phyloP scores from a whole-genome alignment of 805 yeast species.

The Hanseniaspora singularis region DNA sequence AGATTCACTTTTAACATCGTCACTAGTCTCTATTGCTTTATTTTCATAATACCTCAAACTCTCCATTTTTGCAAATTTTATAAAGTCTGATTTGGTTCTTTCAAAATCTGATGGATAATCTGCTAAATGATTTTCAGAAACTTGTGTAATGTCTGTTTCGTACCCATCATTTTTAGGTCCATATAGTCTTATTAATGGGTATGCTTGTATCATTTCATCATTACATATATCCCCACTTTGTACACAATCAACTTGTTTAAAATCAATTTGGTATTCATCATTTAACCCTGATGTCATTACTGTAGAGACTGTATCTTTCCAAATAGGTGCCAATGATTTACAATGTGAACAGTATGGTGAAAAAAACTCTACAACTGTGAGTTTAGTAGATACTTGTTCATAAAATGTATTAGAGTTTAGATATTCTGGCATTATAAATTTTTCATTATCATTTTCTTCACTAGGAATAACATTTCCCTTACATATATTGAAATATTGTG shows the following conservation, averaged over 20 bases:
- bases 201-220: conserved; percentile 48
- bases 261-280: conserved; percentile 31
- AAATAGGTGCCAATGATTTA: conserved; percentile 60
- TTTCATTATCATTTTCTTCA: not conserved
- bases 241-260: conserved; percentile 77
- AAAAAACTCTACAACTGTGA: conserved; percentile 73
- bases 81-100: conserved; percentile 39
- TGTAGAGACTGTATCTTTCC: conserved; percentile 54
- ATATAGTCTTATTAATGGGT: conserved; percentile 63
- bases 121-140: conserved; percentile 3
- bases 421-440: conserved; percentile 18
- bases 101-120: conserved; percentile 36
- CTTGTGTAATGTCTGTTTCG: conserved; percentile 25
- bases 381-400: conserved; percentile 36
- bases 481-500: no score
- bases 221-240: conserved; percentile 77
- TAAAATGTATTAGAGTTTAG: conserved; percentile 44
- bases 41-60: conserved; percentile 33
- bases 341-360: conserved; percentile 89
- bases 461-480: not conserved
- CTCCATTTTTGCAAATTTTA: conserved; percentile 43
- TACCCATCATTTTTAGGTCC: conserved; percentile 37
- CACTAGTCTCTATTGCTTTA: not conserved
- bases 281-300: conserved; percentile 30
- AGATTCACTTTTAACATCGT: not conserved